These are phyloP conservation scores for Cryptosporidium sp. DNA, from an alignment of 169 alveolate genomes.

Conservation along the genomic window DNA sequence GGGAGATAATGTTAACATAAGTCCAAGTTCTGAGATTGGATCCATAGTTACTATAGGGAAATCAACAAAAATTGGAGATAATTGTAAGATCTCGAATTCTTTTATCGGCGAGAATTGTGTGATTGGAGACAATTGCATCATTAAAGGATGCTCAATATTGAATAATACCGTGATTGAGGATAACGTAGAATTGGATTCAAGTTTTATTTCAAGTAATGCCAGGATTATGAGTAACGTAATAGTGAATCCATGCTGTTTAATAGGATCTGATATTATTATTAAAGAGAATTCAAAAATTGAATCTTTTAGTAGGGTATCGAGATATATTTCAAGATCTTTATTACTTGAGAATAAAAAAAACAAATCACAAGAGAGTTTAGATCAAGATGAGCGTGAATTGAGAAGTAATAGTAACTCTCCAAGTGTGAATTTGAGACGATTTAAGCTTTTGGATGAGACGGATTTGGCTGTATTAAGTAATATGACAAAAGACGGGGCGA, in stretches of 20 bases:
- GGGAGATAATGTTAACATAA: constrained; percentile 32
- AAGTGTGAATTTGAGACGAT: background rate
- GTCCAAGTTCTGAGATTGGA: constrained; percentile 38
- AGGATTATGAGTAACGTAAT: background rate
- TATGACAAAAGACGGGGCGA: background rate
- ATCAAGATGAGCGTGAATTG: background rate
- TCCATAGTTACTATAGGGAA: constrained; percentile 46
- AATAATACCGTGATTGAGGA: constrained; percentile 20
- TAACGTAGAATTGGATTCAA: constrained; percentile 20
- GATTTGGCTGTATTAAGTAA: background rate
- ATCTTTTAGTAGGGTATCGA: constrained; percentile 42
- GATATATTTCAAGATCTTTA: constrained; percentile 7
- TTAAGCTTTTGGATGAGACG: constrained; percentile 11
- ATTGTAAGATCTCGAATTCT: constrained; percentile 12
- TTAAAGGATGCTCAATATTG: constrained; percentile 37
- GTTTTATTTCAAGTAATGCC: constrained; percentile 47
- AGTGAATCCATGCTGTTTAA: constrained; percentile 14
- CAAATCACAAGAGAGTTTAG: background rate
- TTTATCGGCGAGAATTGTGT: constrained; percentile 56
- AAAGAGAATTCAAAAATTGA: constrained; percentile 25
- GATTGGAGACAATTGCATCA: constrained; percentile 40
- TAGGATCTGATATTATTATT: constrained; percentile 41
- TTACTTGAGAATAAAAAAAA: background rate
- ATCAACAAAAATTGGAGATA: constrained; percentile 19
- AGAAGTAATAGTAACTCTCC: constrained; percentile 11